Conservation (phyloP, 2,329 filamentous ascomycete species). For the Fusarium nematophilum region DNA sequence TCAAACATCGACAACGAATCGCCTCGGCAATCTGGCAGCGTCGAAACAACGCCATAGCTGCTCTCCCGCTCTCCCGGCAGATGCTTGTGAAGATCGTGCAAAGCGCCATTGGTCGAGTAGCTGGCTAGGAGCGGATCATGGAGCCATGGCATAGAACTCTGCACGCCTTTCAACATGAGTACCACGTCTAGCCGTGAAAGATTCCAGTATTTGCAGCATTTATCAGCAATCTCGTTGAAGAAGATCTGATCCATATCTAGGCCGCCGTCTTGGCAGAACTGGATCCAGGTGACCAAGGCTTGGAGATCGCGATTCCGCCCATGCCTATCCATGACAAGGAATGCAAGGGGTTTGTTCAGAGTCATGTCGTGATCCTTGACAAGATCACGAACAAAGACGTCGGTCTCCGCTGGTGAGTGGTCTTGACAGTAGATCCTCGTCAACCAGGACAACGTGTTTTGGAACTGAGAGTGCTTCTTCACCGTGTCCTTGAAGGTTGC, state of each 20-base stretch:
- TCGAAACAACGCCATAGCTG: slow-evolving; percentile 14
- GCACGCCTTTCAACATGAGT: slow-evolving; percentile 42
- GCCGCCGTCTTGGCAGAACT: slow-evolving; percentile 46
- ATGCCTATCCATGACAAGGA: slow-evolving; percentile 47
- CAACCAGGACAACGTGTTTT: slow-evolving; percentile 43
- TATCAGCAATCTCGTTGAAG: slow-evolving; percentile 42
- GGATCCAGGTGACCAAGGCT: slow-evolving; percentile 46
- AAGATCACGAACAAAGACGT: slow-evolving; percentile 45
- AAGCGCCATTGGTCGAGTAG: slow-evolving; percentile 32
- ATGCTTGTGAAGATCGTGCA: slow-evolving; percentile 35
- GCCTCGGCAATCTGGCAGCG: slow-evolving; percentile 30
- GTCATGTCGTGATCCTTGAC: slow-evolving; percentile 41
- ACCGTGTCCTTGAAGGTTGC: slow-evolving; percentile 34
- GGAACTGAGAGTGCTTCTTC: slow-evolving; percentile 37
- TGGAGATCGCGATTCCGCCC: slow-evolving; percentile 45
- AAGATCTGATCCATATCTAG: slow-evolving; percentile 46
- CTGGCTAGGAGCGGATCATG: slow-evolving; percentile 37
- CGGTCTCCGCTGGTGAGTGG: slow-evolving; percentile 42
- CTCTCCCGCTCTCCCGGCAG: slow-evolving; percentile 30
- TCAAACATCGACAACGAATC: slow-evolving; percentile 38
- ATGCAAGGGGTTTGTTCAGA: slow-evolving; percentile 44
- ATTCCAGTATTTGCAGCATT: slow-evolving; percentile 49
- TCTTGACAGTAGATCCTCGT: slow-evolving; percentile 49
- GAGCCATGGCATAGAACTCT: slow-evolving; percentile 40
- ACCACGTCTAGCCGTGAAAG: slow-evolving; percentile 41